These are phyloP conservation scores for Nephelium lappaceum DNA, from an alignment of 345 rosid species.

Conservation along the genomic window DNA sequence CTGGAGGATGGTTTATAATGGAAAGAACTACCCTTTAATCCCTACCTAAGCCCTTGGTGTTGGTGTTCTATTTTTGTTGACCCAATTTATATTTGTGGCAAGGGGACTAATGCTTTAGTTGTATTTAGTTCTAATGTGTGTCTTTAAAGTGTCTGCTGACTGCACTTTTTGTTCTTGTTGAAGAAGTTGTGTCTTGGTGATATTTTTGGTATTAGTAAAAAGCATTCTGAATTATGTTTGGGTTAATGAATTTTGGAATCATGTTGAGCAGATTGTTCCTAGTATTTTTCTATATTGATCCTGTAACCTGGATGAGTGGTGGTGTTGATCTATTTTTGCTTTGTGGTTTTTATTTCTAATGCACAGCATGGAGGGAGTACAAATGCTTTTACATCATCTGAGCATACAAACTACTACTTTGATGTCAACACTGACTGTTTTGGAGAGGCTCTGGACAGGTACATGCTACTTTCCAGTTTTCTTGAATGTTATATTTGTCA, in stretches of 20 bases:
- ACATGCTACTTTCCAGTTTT: conserved; percentile 14
- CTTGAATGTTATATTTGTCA: conserved; percentile 14
- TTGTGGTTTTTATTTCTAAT: conserved; percentile 10
- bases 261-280: neutral
- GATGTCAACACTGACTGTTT: conserved; percentile 75
- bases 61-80: neutral
- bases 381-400: conserved; percentile 82
- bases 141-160: neutral
- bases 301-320: neutral
- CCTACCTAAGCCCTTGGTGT: neutral
- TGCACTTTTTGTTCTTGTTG: neutral
- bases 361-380: conserved; percentile 89
- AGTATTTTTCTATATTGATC: neutral
- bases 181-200: neutral
- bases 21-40: neutral
- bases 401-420: conserved; percentile 73
- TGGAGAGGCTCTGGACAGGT: conserved; percentile 94
- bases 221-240: neutral
- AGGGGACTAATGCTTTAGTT: neutral
- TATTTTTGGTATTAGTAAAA: neutral
- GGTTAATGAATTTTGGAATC: neutral
- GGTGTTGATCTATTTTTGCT: neutral
- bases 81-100: neutral
- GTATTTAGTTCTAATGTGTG: neutral
- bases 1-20: neutral